Conservation (phyloP, 345 rosid genomes). For the Rhodamnia rubescens region DNA sequence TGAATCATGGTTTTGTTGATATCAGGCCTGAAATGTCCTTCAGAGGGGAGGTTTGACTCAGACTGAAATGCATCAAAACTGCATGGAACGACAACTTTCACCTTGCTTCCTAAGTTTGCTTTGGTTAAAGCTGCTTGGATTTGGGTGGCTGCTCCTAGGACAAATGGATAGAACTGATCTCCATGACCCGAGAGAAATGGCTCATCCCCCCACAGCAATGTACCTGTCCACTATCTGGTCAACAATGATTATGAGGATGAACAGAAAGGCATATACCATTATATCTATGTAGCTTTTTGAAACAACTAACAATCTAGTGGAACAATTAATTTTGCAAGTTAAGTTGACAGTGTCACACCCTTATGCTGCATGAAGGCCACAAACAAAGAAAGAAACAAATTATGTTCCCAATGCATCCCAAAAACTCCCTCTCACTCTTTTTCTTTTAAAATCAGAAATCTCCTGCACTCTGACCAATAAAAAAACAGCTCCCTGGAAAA, state of each 20-base stretch:
- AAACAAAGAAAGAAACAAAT: not conserved
- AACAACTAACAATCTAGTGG: not conserved
- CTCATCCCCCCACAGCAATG: slow-evolving; percentile 76
- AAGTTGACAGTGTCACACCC: not conserved
- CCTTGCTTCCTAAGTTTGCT: slow-evolving; percentile 49
- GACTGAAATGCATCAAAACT: slow-evolving; percentile 58
- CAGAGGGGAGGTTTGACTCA: slow-evolving; percentile 53
- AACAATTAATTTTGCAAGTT: not conserved
- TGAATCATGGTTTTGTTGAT: slow-evolving; percentile 78
- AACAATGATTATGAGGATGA: not conserved
- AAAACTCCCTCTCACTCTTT: not conserved
- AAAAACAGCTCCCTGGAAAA: not conserved
- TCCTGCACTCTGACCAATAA: not conserved
- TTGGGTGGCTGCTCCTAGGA: slow-evolving; percentile 70
- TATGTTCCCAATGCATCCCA: not conserved
- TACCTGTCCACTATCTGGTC: slow-evolving; percentile 26
- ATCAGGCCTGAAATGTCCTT: slow-evolving; percentile 72
- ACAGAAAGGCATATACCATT: not conserved
- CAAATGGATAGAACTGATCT: slow-evolving; percentile 60
- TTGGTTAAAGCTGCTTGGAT: slow-evolving; percentile 64
- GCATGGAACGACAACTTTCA: slow-evolving; percentile 82
- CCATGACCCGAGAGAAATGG: slow-evolving; percentile 58
- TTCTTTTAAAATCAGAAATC: not conserved
- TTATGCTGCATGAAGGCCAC: not conserved
- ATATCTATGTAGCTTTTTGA: not conserved